Evolutionary conservation across 805 yeast genomes (phyloP).

Genomic region (Myxozyma melibiosi): DNA sequence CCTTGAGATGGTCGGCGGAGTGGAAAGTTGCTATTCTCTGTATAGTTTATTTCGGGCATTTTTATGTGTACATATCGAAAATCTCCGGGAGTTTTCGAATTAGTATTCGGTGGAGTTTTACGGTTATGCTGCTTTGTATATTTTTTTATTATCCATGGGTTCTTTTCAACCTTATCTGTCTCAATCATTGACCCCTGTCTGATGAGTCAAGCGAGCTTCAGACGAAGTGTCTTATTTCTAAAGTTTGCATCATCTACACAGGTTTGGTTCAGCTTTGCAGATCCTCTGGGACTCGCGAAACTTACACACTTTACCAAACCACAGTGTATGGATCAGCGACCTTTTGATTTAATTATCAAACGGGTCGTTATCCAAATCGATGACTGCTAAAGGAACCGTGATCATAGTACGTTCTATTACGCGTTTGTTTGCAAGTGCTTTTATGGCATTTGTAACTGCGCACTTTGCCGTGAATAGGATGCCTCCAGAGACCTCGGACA

Average conservation of each 20-base stretch:
- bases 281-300: background rate
- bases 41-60: too few relatives aligned
- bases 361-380: background rate
- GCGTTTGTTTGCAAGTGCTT: background rate
- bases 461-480: conserved; percentile 22
- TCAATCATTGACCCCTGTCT: too few relatives aligned
- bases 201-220: too few relatives aligned
- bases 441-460: background rate
- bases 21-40: too few relatives aligned
- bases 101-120: too few relatives aligned
- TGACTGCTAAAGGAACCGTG: conserved; percentile 27
- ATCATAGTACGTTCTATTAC: conserved; percentile 34
- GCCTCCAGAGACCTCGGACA: conserved; percentile 36
- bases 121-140: too few relatives aligned
- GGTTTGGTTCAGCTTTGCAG: conserved; percentile 6
- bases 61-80: too few relatives aligned
- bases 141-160: too few relatives aligned
- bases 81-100: too few relatives aligned
- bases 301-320: conserved; percentile 1
- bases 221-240: background rate
- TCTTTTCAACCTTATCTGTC: too few relatives aligned
- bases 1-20: too few relatives aligned
- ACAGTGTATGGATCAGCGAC: conserved; percentile 6
- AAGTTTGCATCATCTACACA: conserved; percentile 16
- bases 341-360: conserved; percentile 7